Base-by-base conservation (phyloP, 78 protist genomes). In the Dictyostelium purpureum region DNA sequence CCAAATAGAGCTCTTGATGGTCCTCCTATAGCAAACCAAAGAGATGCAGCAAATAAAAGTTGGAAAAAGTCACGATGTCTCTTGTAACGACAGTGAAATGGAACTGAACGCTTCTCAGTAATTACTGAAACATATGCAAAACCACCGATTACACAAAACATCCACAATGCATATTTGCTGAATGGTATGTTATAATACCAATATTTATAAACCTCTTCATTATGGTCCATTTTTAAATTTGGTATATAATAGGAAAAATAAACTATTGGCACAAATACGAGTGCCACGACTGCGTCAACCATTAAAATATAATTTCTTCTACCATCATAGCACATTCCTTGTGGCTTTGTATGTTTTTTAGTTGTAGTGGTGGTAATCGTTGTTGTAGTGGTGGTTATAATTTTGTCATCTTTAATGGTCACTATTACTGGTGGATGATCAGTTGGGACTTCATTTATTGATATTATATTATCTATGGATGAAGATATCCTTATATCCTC, bases 21-120 rank as follows among this genome's bases (percentile, higher is more conserved):
- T 28, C 74, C 74, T n/a, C 77, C 56, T 19, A 85, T 74, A 4
- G 77, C 51, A 47, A 49, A 85, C 65, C 76, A 35, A 12, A 73
- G 2, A 2, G 82, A 11, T 11, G 42, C 75, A 24, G 31, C 45
- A 26, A 85, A 26, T n/a, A 85, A n/a, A 11, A 85, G 31, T 73
- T 85, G 92, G 5, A 85, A 31, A 45, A 73, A 85, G 38, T 85
- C 92, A 56, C 92, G 63, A 45, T 56, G 45, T 73, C 92, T 52
- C 51, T 70, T 42, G n/a, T 85, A 85, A 51, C 92, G 63, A 59
- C 92, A 85, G 31, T 85, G 92, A 59, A 85, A 73, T 16, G 92
- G 92, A 42, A 71, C 63, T 21, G 28, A 35, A n/a, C 92, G 38
- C 21, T 56, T 31, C 52, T 85, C 92, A 9, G 92, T 85, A 1